Percentiles rank a stretch among this genome's conserved stretches.
Evolutionary conservation across 805 yeast genomes (phyloP).

Genomic region (Candida pini): DNA sequence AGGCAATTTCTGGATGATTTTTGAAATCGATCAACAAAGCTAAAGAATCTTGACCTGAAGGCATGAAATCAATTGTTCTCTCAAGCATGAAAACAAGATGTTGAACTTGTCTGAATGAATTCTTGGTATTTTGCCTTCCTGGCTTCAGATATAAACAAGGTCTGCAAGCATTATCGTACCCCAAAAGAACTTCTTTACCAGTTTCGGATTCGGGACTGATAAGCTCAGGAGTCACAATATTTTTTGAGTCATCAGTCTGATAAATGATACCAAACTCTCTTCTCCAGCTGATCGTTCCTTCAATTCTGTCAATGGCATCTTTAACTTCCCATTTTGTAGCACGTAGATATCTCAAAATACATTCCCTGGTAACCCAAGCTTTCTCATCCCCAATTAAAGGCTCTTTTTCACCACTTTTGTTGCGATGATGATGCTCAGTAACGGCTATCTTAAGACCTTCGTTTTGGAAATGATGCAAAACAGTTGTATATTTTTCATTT

Average conservation of each 20-base stretch:
- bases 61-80: conserved; percentile 90
- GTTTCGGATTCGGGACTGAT: conserved; percentile 71
- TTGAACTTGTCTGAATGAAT: conserved; percentile 89
- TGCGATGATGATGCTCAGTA: conserved; percentile 34
- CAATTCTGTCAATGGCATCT: conserved; percentile 70
- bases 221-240: conserved; percentile 45
- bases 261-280: conserved; percentile 75
- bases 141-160: conserved; percentile 92
- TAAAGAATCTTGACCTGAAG: conserved; percentile 90
- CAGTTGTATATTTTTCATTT: conserved; percentile 51
- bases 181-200: conserved; percentile 89
- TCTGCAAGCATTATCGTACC: conserved; percentile 83
- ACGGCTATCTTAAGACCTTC: conserved; percentile 45
- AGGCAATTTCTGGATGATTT: conserved; percentile 54
- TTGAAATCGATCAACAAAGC: conserved; percentile 92
- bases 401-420: conserved; percentile 27
- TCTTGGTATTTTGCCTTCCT: conserved; percentile 92
- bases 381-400: conserved; percentile 51
- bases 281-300: conserved; percentile 84
- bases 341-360: conserved; percentile 80
- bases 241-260: conserved; percentile 41
- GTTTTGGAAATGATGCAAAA: conserved; percentile 56
- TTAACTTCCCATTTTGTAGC: conserved; percentile 87
- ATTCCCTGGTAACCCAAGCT: conserved; percentile 92
- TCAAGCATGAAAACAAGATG: conserved; percentile 91